A percentile compares a stretch with the other conserved stretches of the same genome.
Conservation (phyloP, 768 basidiomycete species). For the Tulasnella sp. region DNA sequence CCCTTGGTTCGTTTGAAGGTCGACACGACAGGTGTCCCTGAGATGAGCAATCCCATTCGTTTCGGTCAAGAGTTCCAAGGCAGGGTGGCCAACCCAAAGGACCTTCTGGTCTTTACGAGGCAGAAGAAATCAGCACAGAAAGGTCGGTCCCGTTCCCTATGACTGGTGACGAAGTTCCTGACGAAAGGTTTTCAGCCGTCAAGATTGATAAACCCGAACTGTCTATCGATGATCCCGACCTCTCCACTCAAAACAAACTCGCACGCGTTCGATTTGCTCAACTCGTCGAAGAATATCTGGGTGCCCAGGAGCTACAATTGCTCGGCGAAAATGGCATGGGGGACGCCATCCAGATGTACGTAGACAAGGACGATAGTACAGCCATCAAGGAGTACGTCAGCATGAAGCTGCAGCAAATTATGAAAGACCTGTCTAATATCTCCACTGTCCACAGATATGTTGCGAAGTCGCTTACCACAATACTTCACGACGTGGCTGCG, state of each 20-base stretch:
- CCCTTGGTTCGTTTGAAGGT: slow-evolving; percentile 88
- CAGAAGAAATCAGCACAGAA: slow-evolving; percentile 55
- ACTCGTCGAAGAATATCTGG: slow-evolving; percentile 86
- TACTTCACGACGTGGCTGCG: slow-evolving; percentile 67
- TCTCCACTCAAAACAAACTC: slow-evolving; percentile 66
- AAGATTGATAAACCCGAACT: slow-evolving; percentile 71
- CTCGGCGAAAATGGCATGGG: slow-evolving; percentile 87
- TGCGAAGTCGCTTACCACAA: slow-evolving; percentile 48
- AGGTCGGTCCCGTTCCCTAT: not conserved
- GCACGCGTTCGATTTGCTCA: slow-evolving; percentile 79
- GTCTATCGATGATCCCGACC: slow-evolving; percentile 70
- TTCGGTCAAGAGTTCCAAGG: slow-evolving; percentile 95
- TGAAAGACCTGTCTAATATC: not conserved
- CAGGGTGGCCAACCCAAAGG: slow-evolving; percentile 87
- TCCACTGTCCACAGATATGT: slow-evolving; percentile 56
- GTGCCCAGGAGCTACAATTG: slow-evolving; percentile 88
- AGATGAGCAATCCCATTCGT: slow-evolving; percentile 92
- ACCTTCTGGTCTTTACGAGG: slow-evolving; percentile 86
- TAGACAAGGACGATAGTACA: slow-evolving; percentile 95
- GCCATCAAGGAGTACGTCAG: slow-evolving; percentile 75
- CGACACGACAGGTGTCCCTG: slow-evolving; percentile 83
- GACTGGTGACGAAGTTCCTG: not conserved
- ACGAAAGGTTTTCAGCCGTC: slow-evolving; percentile 37
- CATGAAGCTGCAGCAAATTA: not conserved
- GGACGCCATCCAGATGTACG: slow-evolving; percentile 90